Evolutionary conservation across 805 yeast genomes (phyloP), one percentile per base, ranked within the genome.

Genomic region (Hanseniaspora jakobsenii): DNA sequence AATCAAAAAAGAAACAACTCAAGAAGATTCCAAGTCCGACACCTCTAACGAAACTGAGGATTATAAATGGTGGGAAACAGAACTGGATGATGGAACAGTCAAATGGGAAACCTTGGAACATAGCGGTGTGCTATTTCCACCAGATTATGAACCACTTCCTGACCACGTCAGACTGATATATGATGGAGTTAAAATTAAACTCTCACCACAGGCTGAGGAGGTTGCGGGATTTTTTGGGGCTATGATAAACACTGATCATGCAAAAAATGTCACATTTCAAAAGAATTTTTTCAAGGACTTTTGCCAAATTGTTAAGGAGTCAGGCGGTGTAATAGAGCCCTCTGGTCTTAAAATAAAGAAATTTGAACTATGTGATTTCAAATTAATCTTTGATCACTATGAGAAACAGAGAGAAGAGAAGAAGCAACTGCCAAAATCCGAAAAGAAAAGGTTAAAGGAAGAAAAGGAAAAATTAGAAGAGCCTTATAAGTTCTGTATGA

Each of bases 201-300:
- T 89, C 47, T 89, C 95, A 1, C 63, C 66, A 1, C 81, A 70
- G 46, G 96, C 95, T 2, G 98, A 89, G 62, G 97, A 89, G 61
- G 95, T 89, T 28, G 97, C 96, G 0, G 96, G 95, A 0, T 89
- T 86, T 56, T 89, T 71, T 60, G 97, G 81, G 8, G 95, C 95
- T 5, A 70, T 89, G 75, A 50, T 87, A 35, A 86, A 83, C 51
- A 72, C 86, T 1, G 95, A 89, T 51, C 95, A 89, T 62, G 91
- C 86, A 10, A 72, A 77, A 50, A 89, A 86, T 56, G 86, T 93
- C 0, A 77, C 75, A 0, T 89, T 89, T 60, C 94, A 79, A 51
- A 74, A 77, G 56, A 89, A 89, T 60, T 89, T 89, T 65, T 89
- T 89, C 54, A 58, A 67, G 9, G 97, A 89, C 61, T 87, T 87